A percentile compares a stretch with the other conserved stretches of the same genome.
Evolutionary conservation across 2,329 filamentous ascomycete species (phyloP).

Genomic region (Colletotrichum sp.): DNA sequence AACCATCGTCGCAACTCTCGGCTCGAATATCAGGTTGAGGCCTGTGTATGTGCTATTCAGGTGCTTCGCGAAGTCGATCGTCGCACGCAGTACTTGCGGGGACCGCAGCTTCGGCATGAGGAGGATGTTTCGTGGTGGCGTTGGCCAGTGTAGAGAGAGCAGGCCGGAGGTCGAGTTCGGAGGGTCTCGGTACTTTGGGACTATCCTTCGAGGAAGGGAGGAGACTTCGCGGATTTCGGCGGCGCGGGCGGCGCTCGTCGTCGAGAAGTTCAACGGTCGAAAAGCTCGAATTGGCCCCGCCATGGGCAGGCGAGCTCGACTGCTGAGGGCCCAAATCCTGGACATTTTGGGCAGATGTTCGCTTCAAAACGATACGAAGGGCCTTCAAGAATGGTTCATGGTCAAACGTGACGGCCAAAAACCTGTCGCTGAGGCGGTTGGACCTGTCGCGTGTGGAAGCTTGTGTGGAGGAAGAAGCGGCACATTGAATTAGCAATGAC

Average conservation of each 20-base stretch:
- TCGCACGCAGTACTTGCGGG: slow-evolving; percentile 56
- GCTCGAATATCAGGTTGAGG: slow-evolving; percentile 84
- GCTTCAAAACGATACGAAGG: fast-evolving
- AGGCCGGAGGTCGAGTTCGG: slow-evolving; percentile 51
- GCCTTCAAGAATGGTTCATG: neutral
- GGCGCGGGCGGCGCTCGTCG: slow-evolving; percentile 34
- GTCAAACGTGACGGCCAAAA: too few relatives aligned
- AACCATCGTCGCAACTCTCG: slow-evolving; percentile 72
- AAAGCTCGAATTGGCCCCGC: neutral
- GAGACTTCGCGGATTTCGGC: slow-evolving; percentile 55
- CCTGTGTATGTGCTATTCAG: slow-evolving; percentile 80
- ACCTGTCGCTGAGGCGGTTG: neutral
- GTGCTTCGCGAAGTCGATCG: slow-evolving; percentile 68
- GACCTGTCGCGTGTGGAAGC: neutral
- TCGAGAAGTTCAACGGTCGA: neutral
- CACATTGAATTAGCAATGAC: slow-evolving; percentile 12
- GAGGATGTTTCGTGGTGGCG: slow-evolving; percentile 61
- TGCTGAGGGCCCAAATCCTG: neutral
- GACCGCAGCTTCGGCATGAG: slow-evolving; percentile 65
- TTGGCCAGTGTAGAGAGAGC: slow-evolving; percentile 59
- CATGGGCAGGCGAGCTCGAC: neutral
- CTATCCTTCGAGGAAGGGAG: slow-evolving; percentile 57
- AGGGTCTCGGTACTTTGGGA: slow-evolving; percentile 69
- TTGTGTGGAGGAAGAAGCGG: neutral
- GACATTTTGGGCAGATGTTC: neutral